These are phyloP conservation scores for Fonsecaea erecta DNA, from an alignment of 2,329 filamentous ascomycete genomes.

Conservation along the genomic window DNA sequence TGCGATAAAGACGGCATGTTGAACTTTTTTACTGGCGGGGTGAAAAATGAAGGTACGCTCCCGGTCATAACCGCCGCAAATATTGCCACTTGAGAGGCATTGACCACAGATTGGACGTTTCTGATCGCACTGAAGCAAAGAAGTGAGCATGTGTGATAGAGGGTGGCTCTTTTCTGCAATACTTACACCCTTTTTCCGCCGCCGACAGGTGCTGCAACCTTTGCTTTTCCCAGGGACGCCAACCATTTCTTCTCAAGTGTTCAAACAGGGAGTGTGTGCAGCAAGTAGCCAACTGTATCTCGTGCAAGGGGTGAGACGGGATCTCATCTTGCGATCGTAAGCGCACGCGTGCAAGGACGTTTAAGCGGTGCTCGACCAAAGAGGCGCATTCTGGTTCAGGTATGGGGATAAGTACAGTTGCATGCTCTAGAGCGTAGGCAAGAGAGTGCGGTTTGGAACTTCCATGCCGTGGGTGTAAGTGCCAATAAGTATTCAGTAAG, in stretches of 20 bases:
- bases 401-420: not conserved
- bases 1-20: slow-evolving; percentile 31
- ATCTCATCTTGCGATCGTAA: slow-evolving; percentile 20
- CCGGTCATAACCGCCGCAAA: slow-evolving; percentile 66
- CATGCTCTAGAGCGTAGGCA: not conserved
- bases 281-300: slow-evolving; percentile 15
- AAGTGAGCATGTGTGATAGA: slow-evolving; percentile 8
- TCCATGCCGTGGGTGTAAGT: not conserved
- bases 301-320: not conserved
- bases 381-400: not conserved
- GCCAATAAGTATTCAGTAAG: slow-evolving; percentile 1
- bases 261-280: slow-evolving; percentile 9
- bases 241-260: slow-evolving; percentile 53
- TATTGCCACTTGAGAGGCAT: slow-evolving; percentile 61
- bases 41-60: slow-evolving; percentile 64
- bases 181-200: slow-evolving; percentile 63
- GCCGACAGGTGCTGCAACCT: slow-evolving; percentile 66
- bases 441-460: not conserved
- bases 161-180: not conserved
- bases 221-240: slow-evolving; percentile 68
- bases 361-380: slow-evolving; percentile 1
- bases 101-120: slow-evolving; percentile 65
- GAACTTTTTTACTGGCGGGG: slow-evolving; percentile 33
- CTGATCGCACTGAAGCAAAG: slow-evolving; percentile 61
- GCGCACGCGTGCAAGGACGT: not conserved